These are phyloP conservation scores for Brassica hybrid DNA, from an alignment of 441 rosid species.

Conservation along the genomic window DNA sequence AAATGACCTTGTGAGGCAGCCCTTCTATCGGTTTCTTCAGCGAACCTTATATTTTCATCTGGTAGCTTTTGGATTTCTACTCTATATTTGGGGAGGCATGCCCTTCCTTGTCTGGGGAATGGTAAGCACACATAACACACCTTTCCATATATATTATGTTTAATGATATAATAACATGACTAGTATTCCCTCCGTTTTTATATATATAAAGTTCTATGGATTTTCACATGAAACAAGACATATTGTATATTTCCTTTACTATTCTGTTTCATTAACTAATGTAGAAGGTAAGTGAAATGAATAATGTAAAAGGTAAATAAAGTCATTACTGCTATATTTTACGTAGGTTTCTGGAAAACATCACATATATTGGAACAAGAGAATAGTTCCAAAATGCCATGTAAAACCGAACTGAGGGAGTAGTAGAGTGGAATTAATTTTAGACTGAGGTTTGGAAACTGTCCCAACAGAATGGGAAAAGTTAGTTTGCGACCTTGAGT, in stretches of 20 bases:
- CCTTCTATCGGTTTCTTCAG: conserved; percentile 32
- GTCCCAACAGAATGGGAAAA: neutral
- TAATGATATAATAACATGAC: neutral
- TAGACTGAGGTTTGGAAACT: neutral
- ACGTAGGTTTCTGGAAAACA: too few relatives aligned
- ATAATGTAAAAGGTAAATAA: too few relatives aligned
- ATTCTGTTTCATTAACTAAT: too few relatives aligned
- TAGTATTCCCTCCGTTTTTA: neutral
- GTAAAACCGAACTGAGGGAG: too few relatives aligned
- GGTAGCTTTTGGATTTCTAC: neutral
- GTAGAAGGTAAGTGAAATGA: too few relatives aligned
- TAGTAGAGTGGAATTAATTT: neutral
- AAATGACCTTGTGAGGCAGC: conserved; percentile 25
- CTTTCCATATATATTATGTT: neutral
- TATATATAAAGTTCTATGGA: too few relatives aligned
- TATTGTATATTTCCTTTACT: too few relatives aligned
- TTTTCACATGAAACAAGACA: too few relatives aligned
- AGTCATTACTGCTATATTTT: too few relatives aligned
- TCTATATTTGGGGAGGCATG: neutral
- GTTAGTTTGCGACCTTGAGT: neutral
- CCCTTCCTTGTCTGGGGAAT: neutral
- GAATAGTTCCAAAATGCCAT: too few relatives aligned
- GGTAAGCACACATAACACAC: neutral
- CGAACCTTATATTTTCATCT: neutral
- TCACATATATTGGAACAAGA: too few relatives aligned